Conservation (phyloP, 2,329 filamentous ascomycete genomes). For the Paraphoma chrysanthemicola region DNA sequence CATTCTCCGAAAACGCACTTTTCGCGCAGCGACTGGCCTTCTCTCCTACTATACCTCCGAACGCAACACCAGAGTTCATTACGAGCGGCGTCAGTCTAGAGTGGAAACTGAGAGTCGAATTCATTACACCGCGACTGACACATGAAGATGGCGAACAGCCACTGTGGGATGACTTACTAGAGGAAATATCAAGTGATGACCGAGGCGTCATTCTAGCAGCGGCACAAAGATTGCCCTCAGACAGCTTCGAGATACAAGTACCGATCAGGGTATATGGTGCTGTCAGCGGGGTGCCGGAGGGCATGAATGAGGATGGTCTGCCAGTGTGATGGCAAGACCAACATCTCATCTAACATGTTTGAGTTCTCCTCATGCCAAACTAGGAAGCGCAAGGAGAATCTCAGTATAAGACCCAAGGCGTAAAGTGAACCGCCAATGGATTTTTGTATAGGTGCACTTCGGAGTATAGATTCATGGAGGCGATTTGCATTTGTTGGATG, state of each 20-base stretch:
- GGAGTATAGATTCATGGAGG: too few species aligned
- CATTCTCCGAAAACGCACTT: slow-evolving; percentile 80
- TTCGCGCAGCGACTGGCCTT: slow-evolving; percentile 83
- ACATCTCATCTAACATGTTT: too few species aligned
- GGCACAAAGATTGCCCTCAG: slow-evolving; percentile 78
- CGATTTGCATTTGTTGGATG: too few species aligned
- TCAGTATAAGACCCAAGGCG: too few species aligned
- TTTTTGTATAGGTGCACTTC: too few species aligned
- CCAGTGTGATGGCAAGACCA: slow-evolving; percentile 28
- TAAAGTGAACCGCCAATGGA: too few species aligned
- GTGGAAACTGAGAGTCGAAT: slow-evolving; percentile 91
- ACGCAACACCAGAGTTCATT: slow-evolving; percentile 87
- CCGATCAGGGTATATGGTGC: slow-evolving; percentile 80
- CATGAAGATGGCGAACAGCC: slow-evolving; percentile 41
- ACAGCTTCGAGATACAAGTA: slow-evolving; percentile 90
- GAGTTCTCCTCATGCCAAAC: too few species aligned
- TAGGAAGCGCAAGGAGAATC: too few species aligned
- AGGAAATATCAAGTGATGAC: slow-evolving; percentile 80
- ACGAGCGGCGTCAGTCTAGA: slow-evolving; percentile 87
- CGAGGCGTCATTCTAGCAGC: slow-evolving; percentile 79
- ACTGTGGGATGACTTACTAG: slow-evolving; percentile 64
- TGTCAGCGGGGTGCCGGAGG: slow-evolving; percentile 51
- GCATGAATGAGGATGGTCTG: slow-evolving; percentile 39
- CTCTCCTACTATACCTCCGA: slow-evolving; percentile 79
- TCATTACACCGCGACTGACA: slow-evolving; percentile 75